Evolutionary conservation across 805 yeast species (phyloP).

Genomic region (Barnettozyma botsteinii): DNA sequence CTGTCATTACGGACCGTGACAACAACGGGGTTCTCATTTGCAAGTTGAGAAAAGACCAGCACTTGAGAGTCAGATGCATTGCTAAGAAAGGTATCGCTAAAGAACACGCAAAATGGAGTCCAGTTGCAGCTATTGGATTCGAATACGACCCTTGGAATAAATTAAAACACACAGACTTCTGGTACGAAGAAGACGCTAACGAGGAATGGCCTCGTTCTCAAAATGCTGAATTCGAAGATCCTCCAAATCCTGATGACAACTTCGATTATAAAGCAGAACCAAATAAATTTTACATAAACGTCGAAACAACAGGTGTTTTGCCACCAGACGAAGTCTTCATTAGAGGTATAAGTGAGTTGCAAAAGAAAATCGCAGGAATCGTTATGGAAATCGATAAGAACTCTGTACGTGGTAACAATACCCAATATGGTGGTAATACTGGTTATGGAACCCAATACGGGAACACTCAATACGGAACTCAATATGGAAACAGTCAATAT

Average conservation of each 20-base stretch:
- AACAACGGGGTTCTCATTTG: conserved; percentile 86
- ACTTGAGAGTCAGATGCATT: conserved; percentile 79
- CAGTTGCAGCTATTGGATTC: conserved; percentile 91
- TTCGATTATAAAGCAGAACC: conserved; percentile 86
- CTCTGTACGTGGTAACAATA: conserved; percentile 35
- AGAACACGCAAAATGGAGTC: conserved; percentile 99
- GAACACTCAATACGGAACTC: conserved; percentile 6
- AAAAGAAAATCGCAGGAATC: conserved; percentile 85
- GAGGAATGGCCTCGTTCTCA: conserved; percentile 90
- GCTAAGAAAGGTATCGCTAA: conserved; percentile 97
- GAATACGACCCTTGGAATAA: conserved; percentile 99
- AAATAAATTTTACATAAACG: conserved; percentile 73
- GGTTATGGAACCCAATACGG: conserved; percentile 14
- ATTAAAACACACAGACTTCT: conserved; percentile 88
- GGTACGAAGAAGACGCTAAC: conserved; percentile 89
- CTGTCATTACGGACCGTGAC: conserved; percentile 73
- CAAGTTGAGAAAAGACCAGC: conserved; percentile 89
- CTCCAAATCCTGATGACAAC: conserved; percentile 79
- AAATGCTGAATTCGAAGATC: conserved; percentile 94
- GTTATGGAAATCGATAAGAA: conserved; percentile 58
- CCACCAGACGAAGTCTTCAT: conserved; percentile 85
- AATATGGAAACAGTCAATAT: conserved; percentile 17
- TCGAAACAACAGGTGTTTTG: conserved; percentile 88
- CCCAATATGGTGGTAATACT: conserved; percentile 27
- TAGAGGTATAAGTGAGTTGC: conserved; percentile 79